Percentiles rank a stretch among this genome's conserved stretches.
These are phyloP conservation scores for Globisporangium apiculatum DNA, from an alignment of 352 stramenopile genomes.

Conservation along the genomic window DNA sequence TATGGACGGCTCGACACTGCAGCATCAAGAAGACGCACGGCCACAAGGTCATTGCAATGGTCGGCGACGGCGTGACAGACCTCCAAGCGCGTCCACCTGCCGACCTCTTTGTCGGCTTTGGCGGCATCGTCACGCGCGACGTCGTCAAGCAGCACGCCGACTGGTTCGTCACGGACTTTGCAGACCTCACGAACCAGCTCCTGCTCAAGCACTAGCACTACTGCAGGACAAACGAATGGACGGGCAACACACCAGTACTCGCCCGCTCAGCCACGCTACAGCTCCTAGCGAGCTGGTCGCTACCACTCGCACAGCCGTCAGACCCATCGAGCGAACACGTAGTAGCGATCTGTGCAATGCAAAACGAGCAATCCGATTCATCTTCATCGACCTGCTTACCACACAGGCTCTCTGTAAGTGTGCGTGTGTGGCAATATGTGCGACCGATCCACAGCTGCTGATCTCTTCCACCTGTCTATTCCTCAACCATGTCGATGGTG, in stretches of 20 bases:
- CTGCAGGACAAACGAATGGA: background rate
- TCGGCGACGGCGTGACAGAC: conserved; percentile 98
- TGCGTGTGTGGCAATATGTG: background rate
- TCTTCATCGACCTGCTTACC: too few species aligned
- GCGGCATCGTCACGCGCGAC: conserved; percentile 92
- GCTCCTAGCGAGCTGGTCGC: too few species aligned
- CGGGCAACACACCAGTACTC: background rate
- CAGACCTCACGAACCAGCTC: conserved; percentile 72
- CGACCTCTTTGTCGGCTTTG: conserved; percentile 96
- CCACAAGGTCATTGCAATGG: conserved; percentile 96
- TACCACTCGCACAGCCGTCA: too few species aligned
- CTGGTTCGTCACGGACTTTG: conserved; percentile 97
- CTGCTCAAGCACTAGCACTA: conserved; percentile 15
- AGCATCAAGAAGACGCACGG: conserved; percentile 88
- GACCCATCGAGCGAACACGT: too few species aligned
- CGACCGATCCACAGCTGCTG: background rate
- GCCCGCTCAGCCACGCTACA: too few species aligned
- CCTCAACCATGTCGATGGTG: conserved; percentile 28
- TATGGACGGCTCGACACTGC: conserved; percentile 13
- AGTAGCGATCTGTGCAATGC: too few species aligned
- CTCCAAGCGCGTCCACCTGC: conserved; percentile 96
- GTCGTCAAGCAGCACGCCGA: conserved; percentile 92
- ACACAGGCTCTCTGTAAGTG: background rate
- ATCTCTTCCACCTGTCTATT: conserved; percentile 7
- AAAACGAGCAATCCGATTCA: too few species aligned